Conservation (phyloP, 108 stramenopile species). For the Discostella stelligeroides region DNA sequence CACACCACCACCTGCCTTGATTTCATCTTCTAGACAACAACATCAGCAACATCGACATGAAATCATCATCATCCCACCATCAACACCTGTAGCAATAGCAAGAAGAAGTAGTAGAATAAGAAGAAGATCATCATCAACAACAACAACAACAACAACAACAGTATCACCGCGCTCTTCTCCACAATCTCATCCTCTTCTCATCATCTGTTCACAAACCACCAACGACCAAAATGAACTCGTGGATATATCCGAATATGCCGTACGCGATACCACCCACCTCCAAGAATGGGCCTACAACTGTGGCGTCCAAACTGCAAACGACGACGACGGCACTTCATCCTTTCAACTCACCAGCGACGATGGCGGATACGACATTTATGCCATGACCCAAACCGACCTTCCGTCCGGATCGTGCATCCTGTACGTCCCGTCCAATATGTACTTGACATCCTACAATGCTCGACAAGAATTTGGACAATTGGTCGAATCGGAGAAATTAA, state of each 20-base stretch:
- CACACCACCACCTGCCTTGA: too few species aligned
- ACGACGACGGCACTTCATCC: constrained; percentile 23
- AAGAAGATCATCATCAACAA: too few species aligned
- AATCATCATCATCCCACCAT: too few species aligned
- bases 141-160: too few species aligned
- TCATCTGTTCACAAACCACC: neutral
- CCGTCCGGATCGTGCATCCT: constrained; percentile 54
- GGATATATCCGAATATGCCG: constrained; percentile 42
- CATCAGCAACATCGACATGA: too few species aligned
- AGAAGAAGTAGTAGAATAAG: too few species aligned
- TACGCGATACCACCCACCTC: constrained; percentile 49
- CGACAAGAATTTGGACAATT: constrained; percentile 43
- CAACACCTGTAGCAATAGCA: too few species aligned
- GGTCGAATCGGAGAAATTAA: constrained; percentile 32
- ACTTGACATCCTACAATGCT: constrained; percentile 34
- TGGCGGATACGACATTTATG: constrained; percentile 39
- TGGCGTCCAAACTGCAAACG: constrained; percentile 46
- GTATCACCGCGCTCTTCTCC: neutral
- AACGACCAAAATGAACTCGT: constrained; percentile 12
- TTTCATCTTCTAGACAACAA: too few species aligned
- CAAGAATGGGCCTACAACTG: constrained; percentile 43
- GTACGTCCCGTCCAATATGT: constrained; percentile 44
- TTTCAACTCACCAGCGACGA: constrained; percentile 45
- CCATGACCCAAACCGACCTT: constrained; percentile 43
- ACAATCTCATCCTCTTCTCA: neutral